These are phyloP conservation scores for Aspergillus ochraceoroseus DNA, from an alignment of 2,329 filamentous ascomycete genomes.

Conservation along the genomic window DNA sequence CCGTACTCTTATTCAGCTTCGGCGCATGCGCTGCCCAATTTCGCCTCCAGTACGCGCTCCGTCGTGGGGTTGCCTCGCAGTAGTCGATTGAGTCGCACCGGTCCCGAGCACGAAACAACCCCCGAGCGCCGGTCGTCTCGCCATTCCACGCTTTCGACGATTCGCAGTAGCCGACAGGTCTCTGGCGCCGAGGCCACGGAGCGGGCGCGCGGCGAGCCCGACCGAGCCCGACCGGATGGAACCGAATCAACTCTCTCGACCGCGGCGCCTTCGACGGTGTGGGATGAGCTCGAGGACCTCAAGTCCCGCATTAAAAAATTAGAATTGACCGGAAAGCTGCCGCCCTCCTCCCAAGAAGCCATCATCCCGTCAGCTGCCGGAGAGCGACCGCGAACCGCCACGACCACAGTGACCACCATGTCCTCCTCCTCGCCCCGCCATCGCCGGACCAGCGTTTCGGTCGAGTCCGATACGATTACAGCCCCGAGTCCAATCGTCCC, in stretches of 20 bases:
- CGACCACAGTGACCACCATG: constrained; percentile 83
- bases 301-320: constrained; percentile 89
- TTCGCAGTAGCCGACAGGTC: constrained; percentile 35
- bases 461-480: constrained; percentile 36
- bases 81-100: constrained; percentile 35
- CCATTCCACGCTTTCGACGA: constrained; percentile 33
- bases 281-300: constrained; percentile 94
- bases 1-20: constrained; percentile 32
- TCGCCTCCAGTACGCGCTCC: constrained; percentile 34
- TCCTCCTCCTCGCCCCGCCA: constrained; percentile 84
- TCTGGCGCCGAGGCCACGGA: constrained; percentile 36
- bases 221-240: constrained; percentile 51
- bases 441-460: constrained; percentile 46
- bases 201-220: constrained; percentile 31
- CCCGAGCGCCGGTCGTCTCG: constrained; percentile 33
- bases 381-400: constrained; percentile 83
- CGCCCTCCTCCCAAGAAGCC: constrained; percentile 73
- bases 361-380: constrained; percentile 68
- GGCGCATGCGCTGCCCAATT: constrained; percentile 35
- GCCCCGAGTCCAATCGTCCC: constrained; percentile 61
- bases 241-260: constrained; percentile 86
- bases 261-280: constrained; percentile 85
- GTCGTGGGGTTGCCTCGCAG: constrained; percentile 36
- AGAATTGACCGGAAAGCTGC: constrained; percentile 82
- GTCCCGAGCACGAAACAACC: constrained; percentile 30